phyloP scores from a whole-genome alignment of 495 filamentous ascomycete genomes.

The Xylaria acuta region DNA sequence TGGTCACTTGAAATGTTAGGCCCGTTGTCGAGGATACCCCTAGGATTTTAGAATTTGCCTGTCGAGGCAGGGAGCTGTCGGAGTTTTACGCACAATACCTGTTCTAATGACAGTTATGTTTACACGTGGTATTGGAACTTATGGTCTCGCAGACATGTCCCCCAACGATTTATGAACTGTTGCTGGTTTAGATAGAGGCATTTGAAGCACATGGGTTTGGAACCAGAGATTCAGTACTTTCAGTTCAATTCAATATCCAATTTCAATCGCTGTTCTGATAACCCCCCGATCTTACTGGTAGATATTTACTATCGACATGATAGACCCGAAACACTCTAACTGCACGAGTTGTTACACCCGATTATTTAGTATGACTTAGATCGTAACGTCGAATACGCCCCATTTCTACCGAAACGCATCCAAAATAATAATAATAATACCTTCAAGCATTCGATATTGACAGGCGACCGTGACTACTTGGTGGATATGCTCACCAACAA shows the following conservation, averaged over 20 bases:
- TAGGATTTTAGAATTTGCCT: neutral
- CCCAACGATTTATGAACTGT: neutral
- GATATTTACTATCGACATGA: neutral
- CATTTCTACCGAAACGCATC: neutral
- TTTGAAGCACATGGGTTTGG: neutral
- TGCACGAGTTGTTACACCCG: neutral
- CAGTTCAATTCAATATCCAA: neutral
- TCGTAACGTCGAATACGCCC: neutral
- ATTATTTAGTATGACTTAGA: neutral
- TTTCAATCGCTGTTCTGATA: neutral
- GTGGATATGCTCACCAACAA: neutral
- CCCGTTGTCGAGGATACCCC: constrained; percentile 36
- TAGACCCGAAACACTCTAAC: neutral
- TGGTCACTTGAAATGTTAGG: constrained; percentile 11
- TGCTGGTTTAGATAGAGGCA: neutral
- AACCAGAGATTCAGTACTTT: neutral
- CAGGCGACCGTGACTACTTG: neutral
- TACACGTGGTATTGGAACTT: neutral
- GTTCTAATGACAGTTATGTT: constrained; percentile 11
- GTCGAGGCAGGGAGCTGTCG: neutral
- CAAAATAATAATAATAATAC: neutral
- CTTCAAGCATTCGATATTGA: neutral
- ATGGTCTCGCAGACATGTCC: neutral
- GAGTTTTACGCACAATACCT: neutral
- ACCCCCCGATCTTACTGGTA: neutral